Conservation (phyloP, 2,329 filamentous ascomycete species). For the Tolypocladium ovalisporum region DNA sequence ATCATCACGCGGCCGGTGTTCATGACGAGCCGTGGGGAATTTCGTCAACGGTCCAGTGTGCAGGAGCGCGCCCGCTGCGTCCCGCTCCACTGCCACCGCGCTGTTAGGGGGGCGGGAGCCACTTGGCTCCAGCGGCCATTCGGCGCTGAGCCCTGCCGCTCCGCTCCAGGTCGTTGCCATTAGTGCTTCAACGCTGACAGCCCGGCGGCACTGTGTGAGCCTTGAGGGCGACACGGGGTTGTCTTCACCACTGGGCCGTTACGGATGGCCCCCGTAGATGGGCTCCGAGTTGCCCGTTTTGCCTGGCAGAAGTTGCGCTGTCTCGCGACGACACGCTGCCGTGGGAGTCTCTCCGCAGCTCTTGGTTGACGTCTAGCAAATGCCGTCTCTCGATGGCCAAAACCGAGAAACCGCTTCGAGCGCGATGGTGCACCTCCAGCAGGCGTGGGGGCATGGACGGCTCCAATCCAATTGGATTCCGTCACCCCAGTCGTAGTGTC, state of each 20-base stretch:
- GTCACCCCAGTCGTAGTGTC: neutral
- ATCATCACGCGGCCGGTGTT: neutral
- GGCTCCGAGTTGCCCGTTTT: neutral
- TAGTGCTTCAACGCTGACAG: neutral
- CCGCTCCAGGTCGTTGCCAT: neutral
- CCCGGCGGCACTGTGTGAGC: neutral
- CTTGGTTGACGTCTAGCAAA: neutral
- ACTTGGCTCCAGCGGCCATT: neutral
- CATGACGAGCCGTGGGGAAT: neutral
- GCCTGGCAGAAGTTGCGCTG: neutral
- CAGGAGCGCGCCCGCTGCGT: neutral
- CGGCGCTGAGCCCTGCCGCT: neutral
- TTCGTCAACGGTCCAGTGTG: neutral
- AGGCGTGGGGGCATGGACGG: neutral
- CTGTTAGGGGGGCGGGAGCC: neutral
- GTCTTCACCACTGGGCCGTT: neutral
- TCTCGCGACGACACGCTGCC: neutral
- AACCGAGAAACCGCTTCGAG: neutral
- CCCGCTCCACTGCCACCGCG: neutral
- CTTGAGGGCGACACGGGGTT: neutral
- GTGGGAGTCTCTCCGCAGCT: neutral
- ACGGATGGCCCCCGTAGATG: neutral
- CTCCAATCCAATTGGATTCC: neutral
- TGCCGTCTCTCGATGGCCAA: neutral
- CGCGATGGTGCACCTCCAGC: neutral